phyloP scores from a whole-genome alignment of 1,284 basidiomycete species.

The Leucoagaricus sp. region DNA sequence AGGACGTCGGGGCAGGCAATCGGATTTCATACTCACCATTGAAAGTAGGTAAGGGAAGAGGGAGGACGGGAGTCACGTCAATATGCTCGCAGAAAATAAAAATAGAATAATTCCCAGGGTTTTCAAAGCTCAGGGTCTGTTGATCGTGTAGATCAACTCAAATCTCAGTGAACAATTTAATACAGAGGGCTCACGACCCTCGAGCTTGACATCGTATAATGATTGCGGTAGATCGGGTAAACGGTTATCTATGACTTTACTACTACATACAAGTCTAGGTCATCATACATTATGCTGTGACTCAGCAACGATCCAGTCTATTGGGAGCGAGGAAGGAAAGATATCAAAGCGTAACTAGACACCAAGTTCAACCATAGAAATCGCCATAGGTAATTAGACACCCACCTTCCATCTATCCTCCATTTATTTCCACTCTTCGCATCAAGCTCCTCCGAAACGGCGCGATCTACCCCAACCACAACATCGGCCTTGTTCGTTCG shows the following conservation, averaged over 20 bases:
- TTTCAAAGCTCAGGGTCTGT: neutral
- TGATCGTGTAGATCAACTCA: neutral
- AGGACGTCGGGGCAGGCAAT: neutral
- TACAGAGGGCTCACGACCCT: too few species aligned
- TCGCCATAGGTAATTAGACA: neutral
- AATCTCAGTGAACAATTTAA: too few species aligned
- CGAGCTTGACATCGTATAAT: too few species aligned
- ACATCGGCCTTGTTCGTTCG: slow-evolving; percentile 98
- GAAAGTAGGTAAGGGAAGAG: too few species aligned
- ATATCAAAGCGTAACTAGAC: slow-evolving; percentile 23
- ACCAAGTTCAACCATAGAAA: neutral
- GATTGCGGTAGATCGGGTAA: too few species aligned
- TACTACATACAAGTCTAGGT: too few species aligned
- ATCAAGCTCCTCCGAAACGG: slow-evolving; percentile 69
- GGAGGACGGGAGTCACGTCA: neutral
- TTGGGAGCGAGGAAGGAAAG: slow-evolving; percentile 12
- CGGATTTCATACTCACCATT: too few species aligned
- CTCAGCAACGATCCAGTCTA: neutral
- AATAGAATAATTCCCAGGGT: neutral
- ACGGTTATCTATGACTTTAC: too few species aligned
- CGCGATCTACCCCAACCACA: slow-evolving; percentile 75
- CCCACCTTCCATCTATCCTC: slow-evolving; percentile 82
- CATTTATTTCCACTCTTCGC: slow-evolving; percentile 64
- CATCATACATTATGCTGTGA: neutral
- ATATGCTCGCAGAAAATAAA: neutral